Percentiles rank a stretch among this genome's conserved stretches.
These are phyloP conservation scores for Phaeophleospora eucalypticola DNA, from an alignment of 2,329 filamentous ascomycete species.

Conservation along the genomic window DNA sequence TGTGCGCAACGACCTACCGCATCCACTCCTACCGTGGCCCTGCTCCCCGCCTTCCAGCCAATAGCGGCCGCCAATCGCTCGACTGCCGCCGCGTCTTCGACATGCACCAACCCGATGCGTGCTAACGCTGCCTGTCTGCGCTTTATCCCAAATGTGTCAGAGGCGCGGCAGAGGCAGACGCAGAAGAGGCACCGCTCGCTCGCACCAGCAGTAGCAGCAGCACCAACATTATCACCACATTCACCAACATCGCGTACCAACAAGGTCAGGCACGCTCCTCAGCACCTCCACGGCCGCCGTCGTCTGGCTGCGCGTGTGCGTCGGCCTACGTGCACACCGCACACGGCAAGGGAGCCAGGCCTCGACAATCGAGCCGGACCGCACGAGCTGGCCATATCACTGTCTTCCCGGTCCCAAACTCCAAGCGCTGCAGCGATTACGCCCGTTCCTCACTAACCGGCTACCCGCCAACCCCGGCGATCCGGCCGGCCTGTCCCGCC, in stretches of 20 bases:
- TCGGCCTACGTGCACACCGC: no score
- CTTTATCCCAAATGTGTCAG: not conserved
- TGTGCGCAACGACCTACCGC: not conserved
- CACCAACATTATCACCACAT: no score
- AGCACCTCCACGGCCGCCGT: no score
- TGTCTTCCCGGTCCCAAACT: conserved; percentile 2
- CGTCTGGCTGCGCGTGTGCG: no score
- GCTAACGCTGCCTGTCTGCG: not conserved
- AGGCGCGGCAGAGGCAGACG: not conserved
- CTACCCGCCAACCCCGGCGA: conserved; percentile 3
- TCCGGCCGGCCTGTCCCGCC: not conserved
- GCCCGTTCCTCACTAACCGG: conserved; percentile 4
- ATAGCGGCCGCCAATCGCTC: not conserved
- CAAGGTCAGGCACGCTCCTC: no score
- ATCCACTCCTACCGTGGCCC: no score
- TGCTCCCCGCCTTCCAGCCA: not conserved
- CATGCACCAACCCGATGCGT: not conserved
- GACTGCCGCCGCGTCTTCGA: not conserved
- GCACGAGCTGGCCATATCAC: not conserved
- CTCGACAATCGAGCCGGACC: no score
- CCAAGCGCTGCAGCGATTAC: conserved; percentile 10
- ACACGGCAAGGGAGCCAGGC: no score
- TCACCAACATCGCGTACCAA: no score
- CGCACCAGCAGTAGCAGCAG: not conserved
- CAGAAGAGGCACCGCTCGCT: not conserved